Base-by-base conservation (phyloP, 2,329 filamentous ascomycete genomes). In the Aphanocladium album region DNA sequence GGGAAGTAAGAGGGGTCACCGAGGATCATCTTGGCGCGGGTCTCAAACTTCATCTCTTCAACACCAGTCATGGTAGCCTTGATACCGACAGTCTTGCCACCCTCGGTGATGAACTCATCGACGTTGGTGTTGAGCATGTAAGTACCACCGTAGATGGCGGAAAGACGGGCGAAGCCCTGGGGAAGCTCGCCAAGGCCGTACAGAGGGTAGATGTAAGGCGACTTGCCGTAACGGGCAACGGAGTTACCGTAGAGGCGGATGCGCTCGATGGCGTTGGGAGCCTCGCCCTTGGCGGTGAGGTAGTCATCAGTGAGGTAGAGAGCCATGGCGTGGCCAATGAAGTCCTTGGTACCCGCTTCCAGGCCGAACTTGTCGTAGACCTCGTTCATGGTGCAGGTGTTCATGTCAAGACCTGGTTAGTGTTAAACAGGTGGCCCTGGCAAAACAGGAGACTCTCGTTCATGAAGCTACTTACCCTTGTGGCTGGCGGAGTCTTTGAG, bases 71-170 rank as follows among this genome's bases (percentile, higher is more conserved):
- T 98, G 68, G 95, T 97, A 55, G 95, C 95, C 81, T 96, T 96
- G 80, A 99, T 98, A 61, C 95, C 95, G 17, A 86, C 83, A n/a
- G 93, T 90, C 82, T 96, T 96, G 72, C 83, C 85, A 60, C 81
- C 85, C 62, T 96, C 91, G 73, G 95, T 96, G 63, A 89, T 76
- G 66, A 99, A 80, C 80, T 99, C 95, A 65, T 98, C 90, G 60
- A 99, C 84, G 67, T 87, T 87, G 68, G 95, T 96, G 83, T 98
- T 98, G 71, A 99, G 88, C 93, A 99, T 99, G 80, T 99, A 99
- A 55, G 95, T 99, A 68, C 95, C 95, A 66, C 95, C 95, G 73
- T 99, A 98, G 77, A 99, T 98, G 75, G 95, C 95, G 45, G 93
- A 97, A 59, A 99, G 85, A 76, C 95, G 93, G 65, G 95, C 95